Conservation (phyloP, 768 basidiomycete genomes). For the Serendipita sp. region DNA sequence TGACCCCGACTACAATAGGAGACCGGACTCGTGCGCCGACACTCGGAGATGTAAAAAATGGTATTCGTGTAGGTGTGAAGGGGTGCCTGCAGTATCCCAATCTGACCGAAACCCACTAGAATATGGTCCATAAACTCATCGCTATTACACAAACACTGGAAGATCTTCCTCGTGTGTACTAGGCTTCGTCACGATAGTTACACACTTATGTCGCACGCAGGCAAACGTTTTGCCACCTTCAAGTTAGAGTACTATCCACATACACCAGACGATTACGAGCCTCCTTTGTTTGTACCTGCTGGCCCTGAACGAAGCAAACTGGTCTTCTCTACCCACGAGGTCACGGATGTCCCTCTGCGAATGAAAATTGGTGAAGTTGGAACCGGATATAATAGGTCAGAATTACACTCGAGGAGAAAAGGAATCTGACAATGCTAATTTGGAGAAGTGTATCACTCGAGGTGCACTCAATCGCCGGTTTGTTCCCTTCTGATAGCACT, state of each 20-base stretch:
- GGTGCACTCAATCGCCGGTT: slow-evolving; percentile 56
- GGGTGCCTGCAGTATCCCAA: not conserved
- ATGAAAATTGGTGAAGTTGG: slow-evolving; percentile 50
- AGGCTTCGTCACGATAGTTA: not conserved
- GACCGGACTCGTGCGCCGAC: slow-evolving; percentile 32
- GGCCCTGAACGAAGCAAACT: slow-evolving; percentile 58
- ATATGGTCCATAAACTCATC: slow-evolving; percentile 59
- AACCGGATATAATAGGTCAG: slow-evolving; percentile 60
- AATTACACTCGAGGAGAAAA: not conserved
- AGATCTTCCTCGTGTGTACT: slow-evolving; percentile 47
- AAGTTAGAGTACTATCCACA: slow-evolving; percentile 72
- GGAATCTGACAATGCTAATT: not conserved
- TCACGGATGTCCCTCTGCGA: slow-evolving; percentile 57
- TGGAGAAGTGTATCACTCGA: slow-evolving; percentile 45
- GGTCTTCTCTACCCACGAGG: slow-evolving; percentile 65
- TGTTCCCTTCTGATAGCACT: slow-evolving; percentile 47
- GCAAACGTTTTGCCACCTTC: slow-evolving; percentile 73
- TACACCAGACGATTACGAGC: slow-evolving; percentile 71
- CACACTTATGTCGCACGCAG: slow-evolving; percentile 21
- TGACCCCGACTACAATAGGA: not conserved
- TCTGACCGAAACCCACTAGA: slow-evolving; percentile 23
- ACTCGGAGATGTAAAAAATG: slow-evolving; percentile 63
- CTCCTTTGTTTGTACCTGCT: slow-evolving; percentile 58
- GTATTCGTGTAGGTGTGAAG: slow-evolving; percentile 42
- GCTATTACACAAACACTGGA: slow-evolving; percentile 72